Evolutionary conservation across 306 rosid genomes (phyloP).

Genomic region (Hylodesmum podocarpum): DNA sequence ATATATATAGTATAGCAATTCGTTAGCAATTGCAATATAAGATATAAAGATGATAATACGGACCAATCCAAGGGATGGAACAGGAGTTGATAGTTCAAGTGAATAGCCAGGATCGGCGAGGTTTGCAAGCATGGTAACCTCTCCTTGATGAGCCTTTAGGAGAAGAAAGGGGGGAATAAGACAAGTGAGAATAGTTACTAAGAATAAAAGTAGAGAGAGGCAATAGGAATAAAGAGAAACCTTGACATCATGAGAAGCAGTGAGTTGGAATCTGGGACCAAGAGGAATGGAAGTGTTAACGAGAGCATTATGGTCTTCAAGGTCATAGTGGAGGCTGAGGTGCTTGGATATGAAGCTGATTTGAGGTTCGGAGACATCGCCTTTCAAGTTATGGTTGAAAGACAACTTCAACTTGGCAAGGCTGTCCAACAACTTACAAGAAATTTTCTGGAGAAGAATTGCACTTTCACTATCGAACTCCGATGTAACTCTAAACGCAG

Average conservation of each 20-base stretch:
- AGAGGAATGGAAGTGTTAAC: slow-evolving; percentile 62
- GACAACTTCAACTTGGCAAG: slow-evolving; percentile 78
- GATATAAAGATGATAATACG: slow-evolving; percentile 23
- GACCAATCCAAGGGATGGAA: slow-evolving; percentile 72
- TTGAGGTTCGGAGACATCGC: slow-evolving; percentile 67
- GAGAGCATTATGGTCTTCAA: slow-evolving; percentile 64
- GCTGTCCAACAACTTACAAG: slow-evolving; percentile 75
- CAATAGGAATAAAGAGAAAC: slow-evolving; percentile 28
- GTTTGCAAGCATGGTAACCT: slow-evolving; percentile 60
- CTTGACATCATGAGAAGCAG: slow-evolving; percentile 78
- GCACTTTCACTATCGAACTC: slow-evolving; percentile 90
- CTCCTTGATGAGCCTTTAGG: slow-evolving; percentile 76
- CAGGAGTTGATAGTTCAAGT: slow-evolving; percentile 63
- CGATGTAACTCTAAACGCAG: slow-evolving; percentile 61
- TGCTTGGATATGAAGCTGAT: slow-evolving; percentile 62
- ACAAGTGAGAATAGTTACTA: slow-evolving; percentile 10
- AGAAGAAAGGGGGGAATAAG: neutral
- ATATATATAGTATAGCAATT: too few species aligned
- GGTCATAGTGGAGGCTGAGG: slow-evolving; percentile 62
- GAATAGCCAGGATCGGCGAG: slow-evolving; percentile 70
- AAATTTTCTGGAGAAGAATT: slow-evolving; percentile 67
- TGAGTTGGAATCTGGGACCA: slow-evolving; percentile 59
- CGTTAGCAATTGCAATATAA: neutral
- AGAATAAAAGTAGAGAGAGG: neutral
- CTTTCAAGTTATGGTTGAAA: slow-evolving; percentile 59